Evolutionary conservation across 73 alveolate species (phyloP), one percentile per base, ranked within the genome.

Genomic region (Effrenium voratum): DNA sequence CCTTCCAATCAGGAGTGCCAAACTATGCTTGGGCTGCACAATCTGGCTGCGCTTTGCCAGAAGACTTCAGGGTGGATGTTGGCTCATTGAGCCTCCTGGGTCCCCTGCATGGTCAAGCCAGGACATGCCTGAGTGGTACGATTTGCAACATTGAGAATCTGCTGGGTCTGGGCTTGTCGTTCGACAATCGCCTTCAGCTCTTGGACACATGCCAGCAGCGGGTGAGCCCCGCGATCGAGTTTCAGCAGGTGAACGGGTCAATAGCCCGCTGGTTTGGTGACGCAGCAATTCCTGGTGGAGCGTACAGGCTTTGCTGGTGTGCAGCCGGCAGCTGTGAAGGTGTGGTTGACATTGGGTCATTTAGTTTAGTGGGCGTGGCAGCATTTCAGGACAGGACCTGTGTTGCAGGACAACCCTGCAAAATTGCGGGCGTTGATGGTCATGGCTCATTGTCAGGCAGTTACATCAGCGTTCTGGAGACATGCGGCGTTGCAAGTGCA

Each of bases 291-390:
- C 83, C 52, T 34, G 83, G 83, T 38, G 83, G n/a, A 5, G 10
- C 26, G 49, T 72, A 72, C 26, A 45, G 83, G 30, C 83, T 72
- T 40, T 72, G 83, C 55, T 72, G 83, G 83, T 72, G 83, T 15
- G 83, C 49, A 72, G 93, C 32, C 36, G 10, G 10, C 32, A 28
- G 13, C 46, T 28, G 32, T 6, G 49, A 72, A 28, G 30, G 30
- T n/a, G 26, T 32, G 49, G 49, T 36, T 22, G 83, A 72, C 83
- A n/a, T 38, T 40, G 83, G 83, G 15, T 45, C 30, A 47, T 47
- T 72, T 22, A 34, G 40, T 12, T 40, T 72, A 28, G 49, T 36
- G 83, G 83, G 83, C 8, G 32, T 52, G 63, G 8, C 83, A 12
- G 30, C 83, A 36, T 47, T 70, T 70, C 45, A 22, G 0, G 46